Evolutionary conservation across 768 basidiomycete genomes (phyloP).

Genomic region (Xerocomus brunneocitrinus): DNA sequence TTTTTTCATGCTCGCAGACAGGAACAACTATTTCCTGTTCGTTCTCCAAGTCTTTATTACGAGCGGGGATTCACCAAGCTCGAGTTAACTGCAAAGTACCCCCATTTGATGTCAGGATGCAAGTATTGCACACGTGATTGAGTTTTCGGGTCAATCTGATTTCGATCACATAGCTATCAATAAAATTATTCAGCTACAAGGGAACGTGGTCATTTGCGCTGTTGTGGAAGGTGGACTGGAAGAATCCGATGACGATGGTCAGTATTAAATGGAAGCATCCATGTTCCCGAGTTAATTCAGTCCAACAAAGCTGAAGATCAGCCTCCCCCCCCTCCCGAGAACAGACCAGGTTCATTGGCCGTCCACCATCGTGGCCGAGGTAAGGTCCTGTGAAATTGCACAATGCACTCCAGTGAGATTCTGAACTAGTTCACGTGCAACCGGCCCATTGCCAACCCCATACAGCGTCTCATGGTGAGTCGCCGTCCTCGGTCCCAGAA

Average conservation of each 20-base stretch:
- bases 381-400: constrained; percentile 5
- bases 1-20: constrained; percentile 20
- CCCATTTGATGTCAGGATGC: constrained; percentile 43
- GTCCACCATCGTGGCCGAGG: constrained; percentile 34
- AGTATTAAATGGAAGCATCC: constrained; percentile 16
- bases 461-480: constrained; percentile 18
- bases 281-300: not conserved
- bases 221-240: constrained; percentile 43
- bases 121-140: constrained; percentile 6
- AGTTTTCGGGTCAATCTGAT: constrained; percentile 2
- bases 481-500: not conserved
- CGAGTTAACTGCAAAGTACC: constrained; percentile 31
- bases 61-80: constrained; percentile 26
- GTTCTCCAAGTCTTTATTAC: constrained; percentile 22
- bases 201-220: constrained; percentile 41
- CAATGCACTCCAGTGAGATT: not conserved
- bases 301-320: constrained; percentile 4
- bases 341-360: constrained; percentile 44
- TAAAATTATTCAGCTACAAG: constrained; percentile 44
- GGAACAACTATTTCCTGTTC: constrained; percentile 17
- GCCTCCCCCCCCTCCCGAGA: constrained; percentile 41
- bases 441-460: constrained; percentile 19
- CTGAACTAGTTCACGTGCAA: constrained; percentile 15
- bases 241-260: constrained; percentile 29
- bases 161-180: constrained; percentile 41